Percentiles rank a stretch among this genome's conserved stretches.
Conservation (phyloP, 2,329 filamentous ascomycete species). For the Diatrype stigma region DNA sequence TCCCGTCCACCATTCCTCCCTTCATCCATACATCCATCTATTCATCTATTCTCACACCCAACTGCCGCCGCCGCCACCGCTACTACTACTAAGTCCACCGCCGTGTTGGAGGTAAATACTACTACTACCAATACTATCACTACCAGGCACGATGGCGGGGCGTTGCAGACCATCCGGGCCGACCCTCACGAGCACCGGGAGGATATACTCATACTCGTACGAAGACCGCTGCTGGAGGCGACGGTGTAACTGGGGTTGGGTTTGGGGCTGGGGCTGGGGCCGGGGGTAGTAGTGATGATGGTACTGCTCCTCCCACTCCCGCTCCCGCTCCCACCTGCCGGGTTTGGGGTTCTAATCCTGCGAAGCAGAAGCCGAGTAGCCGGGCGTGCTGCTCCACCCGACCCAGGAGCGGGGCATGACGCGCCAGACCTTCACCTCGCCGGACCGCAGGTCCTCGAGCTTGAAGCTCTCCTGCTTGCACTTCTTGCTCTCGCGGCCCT, state of each 20-base stretch:
- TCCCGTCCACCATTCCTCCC: not conserved
- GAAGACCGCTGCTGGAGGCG: too few species aligned
- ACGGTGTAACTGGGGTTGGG: too few species aligned
- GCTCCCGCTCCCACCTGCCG: not conserved
- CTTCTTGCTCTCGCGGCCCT: constrained; percentile 89
- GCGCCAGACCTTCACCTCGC: constrained; percentile 96
- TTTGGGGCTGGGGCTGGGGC: too few species aligned
- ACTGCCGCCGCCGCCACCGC: not conserved
- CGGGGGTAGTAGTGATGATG: too few species aligned
- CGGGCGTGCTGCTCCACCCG: constrained; percentile 61
- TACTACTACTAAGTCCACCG: too few species aligned
- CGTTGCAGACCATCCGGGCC: constrained; percentile 13
- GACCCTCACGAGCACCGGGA: constrained; percentile 23
- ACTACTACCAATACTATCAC: not conserved
- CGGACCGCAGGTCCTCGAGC: constrained; percentile 84
- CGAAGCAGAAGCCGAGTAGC: constrained; percentile 30
- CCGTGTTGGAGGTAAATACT: not conserved
- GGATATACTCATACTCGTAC: constrained; percentile 16
- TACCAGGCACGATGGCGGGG: not conserved
- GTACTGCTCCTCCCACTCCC: constrained; percentile 6
- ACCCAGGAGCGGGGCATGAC: constrained; percentile 91
- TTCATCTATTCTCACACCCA: not conserved
- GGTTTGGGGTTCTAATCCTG: constrained; percentile 43
- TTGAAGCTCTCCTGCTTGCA: constrained; percentile 92
- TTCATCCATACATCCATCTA: not conserved